A percentile compares a stretch with the other conserved stretches of the same genome.
These are phyloP conservation scores for Ascodesmis nigricans DNA, from an alignment of 495 filamentous ascomycete genomes.

Conservation along the genomic window DNA sequence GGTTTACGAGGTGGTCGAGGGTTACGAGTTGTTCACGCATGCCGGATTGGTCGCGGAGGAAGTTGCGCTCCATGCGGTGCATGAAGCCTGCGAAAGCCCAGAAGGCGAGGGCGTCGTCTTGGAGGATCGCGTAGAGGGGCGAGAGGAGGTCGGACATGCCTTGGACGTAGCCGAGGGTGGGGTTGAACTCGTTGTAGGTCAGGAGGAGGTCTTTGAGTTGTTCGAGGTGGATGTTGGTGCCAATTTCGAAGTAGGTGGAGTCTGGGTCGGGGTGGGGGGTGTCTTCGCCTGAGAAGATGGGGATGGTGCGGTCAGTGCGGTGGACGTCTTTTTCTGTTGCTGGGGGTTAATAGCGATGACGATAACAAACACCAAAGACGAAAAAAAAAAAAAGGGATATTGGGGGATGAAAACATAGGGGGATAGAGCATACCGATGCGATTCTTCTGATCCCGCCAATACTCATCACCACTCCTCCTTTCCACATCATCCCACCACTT, in stretches of 20 bases:
- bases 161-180: slow-evolving; percentile 83
- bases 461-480: slow-evolving; percentile 60
- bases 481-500: slow-evolving; percentile 92
- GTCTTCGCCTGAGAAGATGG: slow-evolving; percentile 87
- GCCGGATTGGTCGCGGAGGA: slow-evolving; percentile 81
- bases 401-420: neutral
- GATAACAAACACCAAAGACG: too few species aligned
- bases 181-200: slow-evolving; percentile 95
- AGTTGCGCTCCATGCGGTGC: slow-evolving; percentile 95
- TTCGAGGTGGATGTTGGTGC: slow-evolving; percentile 93
- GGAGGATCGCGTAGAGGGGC: slow-evolving; percentile 87
- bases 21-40: slow-evolving; percentile 83
- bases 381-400: slow-evolving; percentile 1
- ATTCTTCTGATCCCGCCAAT: slow-evolving; percentile 86
- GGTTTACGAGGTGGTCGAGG: slow-evolving; percentile 77
- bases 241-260: slow-evolving; percentile 72
- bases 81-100: slow-evolving; percentile 95
- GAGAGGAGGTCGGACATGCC: slow-evolving; percentile 95
- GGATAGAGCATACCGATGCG: slow-evolving; percentile 52
- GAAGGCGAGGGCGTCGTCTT: slow-evolving; percentile 90
- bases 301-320: slow-evolving; percentile 78
- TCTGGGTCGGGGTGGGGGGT: slow-evolving; percentile 95
- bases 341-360: slow-evolving; percentile 24
- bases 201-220: slow-evolving; percentile 98
- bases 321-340: slow-evolving; percentile 89